A percentile compares a stretch with the other conserved stretches of the same genome.
These are phyloP conservation scores for Alternaria longipes DNA, from an alignment of 2,329 filamentous ascomycete species.

Conservation along the genomic window DNA sequence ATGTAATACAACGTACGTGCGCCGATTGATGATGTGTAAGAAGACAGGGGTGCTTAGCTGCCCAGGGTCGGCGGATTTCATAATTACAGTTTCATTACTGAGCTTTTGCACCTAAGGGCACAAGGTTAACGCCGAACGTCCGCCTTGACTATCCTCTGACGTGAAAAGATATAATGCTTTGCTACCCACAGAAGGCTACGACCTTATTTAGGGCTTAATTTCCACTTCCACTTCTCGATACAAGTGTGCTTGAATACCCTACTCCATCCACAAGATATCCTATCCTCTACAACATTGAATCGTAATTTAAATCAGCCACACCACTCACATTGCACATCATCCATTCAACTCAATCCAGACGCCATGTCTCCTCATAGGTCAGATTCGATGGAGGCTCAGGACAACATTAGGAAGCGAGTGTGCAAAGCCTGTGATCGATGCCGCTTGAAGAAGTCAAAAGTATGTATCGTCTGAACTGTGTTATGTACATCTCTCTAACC, in stretches of 20 bases:
- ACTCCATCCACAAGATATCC: slow-evolving; percentile 13
- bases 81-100: slow-evolving; percentile 46
- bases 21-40: slow-evolving; percentile 45
- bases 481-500: slow-evolving; percentile 17
- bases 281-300: slow-evolving; percentile 14
- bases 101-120: slow-evolving; percentile 26
- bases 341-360: slow-evolving; percentile 6
- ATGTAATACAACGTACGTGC: slow-evolving; percentile 48
- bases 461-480: slow-evolving; percentile 39
- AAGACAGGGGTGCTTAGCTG: slow-evolving; percentile 40
- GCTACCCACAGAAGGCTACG: slow-evolving; percentile 41
- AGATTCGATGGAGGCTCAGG: slow-evolving; percentile 54
- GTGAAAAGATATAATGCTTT: slow-evolving; percentile 52
- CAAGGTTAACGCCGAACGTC: slow-evolving; percentile 48
- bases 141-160: slow-evolving; percentile 50
- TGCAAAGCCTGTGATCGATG: slow-evolving; percentile 74
- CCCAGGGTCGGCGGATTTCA: slow-evolving; percentile 28
- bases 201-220: slow-evolving; percentile 41
- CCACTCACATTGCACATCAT: background rate
- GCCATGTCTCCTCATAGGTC: slow-evolving; percentile 49
- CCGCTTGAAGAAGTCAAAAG: slow-evolving; percentile 73
- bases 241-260: slow-evolving; percentile 7
- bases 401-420: slow-evolving; percentile 67
- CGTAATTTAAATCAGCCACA: background rate
- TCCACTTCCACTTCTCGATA: slow-evolving; percentile 29